These are phyloP conservation scores for Lanzia echinophila DNA, from an alignment of 2,329 filamentous ascomycete species.

Conservation along the genomic window DNA sequence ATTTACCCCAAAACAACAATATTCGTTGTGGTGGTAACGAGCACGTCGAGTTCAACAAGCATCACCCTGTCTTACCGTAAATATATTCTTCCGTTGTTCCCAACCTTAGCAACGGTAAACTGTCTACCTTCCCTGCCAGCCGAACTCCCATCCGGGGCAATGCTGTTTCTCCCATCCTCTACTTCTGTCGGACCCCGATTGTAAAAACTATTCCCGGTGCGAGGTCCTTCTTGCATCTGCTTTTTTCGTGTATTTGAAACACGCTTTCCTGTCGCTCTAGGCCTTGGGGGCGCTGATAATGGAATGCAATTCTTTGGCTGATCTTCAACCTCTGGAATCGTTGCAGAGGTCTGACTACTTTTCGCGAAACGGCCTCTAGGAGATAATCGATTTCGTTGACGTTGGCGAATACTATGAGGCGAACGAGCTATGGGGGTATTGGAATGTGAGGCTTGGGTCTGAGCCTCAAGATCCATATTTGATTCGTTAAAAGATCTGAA, in stretches of 20 bases:
- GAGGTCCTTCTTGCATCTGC: slow-evolving; percentile 24
- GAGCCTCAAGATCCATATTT: slow-evolving; percentile 10
- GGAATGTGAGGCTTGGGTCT: slow-evolving; percentile 4
- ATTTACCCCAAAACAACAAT: slow-evolving; percentile 7
- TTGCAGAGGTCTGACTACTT: slow-evolving; percentile 17
- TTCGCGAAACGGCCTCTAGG: slow-evolving; percentile 27
- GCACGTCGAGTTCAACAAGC: slow-evolving; percentile 10
- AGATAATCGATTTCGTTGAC: slow-evolving; percentile 30
- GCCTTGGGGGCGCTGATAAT: slow-evolving; percentile 21
- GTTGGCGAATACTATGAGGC: slow-evolving; percentile 29
- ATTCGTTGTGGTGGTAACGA: slow-evolving; percentile 8
- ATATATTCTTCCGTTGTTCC: slow-evolving; percentile 77
- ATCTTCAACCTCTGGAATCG: slow-evolving; percentile 19
- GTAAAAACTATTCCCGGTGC: slow-evolving; percentile 25
- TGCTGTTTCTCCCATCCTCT: slow-evolving; percentile 49
- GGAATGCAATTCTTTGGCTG: slow-evolving; percentile 16
- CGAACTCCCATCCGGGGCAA: slow-evolving; percentile 54
- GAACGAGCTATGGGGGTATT: slow-evolving; percentile 12
- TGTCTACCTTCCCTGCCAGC: slow-evolving; percentile 38
- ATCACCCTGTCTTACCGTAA: slow-evolving; percentile 53
- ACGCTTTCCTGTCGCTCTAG: slow-evolving; percentile 18
- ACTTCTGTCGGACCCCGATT: slow-evolving; percentile 21
- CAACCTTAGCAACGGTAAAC: slow-evolving; percentile 76
- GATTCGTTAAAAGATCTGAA: slow-evolving; percentile 1
- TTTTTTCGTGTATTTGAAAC: slow-evolving; percentile 20